Base-by-base conservation (phyloP, 1,139 yeast species). In the Eremothecium gossypii region DNA sequence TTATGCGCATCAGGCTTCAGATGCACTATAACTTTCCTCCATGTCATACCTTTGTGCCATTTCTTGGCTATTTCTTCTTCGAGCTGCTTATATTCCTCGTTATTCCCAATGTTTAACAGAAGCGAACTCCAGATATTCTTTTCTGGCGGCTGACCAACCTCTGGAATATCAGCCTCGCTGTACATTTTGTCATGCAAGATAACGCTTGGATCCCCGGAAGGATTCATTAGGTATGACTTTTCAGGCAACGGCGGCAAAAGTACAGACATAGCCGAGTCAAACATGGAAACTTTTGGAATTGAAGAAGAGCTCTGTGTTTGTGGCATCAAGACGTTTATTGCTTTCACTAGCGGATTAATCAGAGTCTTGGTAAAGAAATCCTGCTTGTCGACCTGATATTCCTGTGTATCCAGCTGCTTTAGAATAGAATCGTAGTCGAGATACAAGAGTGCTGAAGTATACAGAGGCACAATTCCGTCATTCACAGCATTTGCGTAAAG, bases 1-100 rank as follows among this genome's bases (percentile, higher is more conserved):
- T 91, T 91, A 57, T 91, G 98, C 0, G 98, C 96, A 63, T 91
- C 98, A 0, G 96, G 95, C 49, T 79, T 77, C 46, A 91, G 64
- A 33, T 79, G 76, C 0, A 89, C 96, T 17, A 93, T 67, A 1
- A 93, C 95, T 63, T 91, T 91, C 33, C 97, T 69, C 98, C 98
- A 91, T 3, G 75, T 64, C 79, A 86, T 71, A 8, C 74, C 79
- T 42, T 74, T 69, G 58, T 91, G 98, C 79, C 95, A 91, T 44
- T 79, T 79, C 35, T 94, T 67, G 0, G 98, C 97, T 44, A 89
- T 85, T 38, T 71, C 72, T 50, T 86, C 96, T 57, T 89, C 96
- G 7, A 55, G 37, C 9, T 27, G 41, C 42, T 34, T 45, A 26
- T 38, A 39, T 17, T 40, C 31, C 27, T 41, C 70, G 70, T 45